Percentiles rank a stretch among this genome's conserved stretches.
Evolutionary conservation across 1,139 yeast genomes (phyloP).

Genomic region (Saccharomyces hybrid): DNA sequence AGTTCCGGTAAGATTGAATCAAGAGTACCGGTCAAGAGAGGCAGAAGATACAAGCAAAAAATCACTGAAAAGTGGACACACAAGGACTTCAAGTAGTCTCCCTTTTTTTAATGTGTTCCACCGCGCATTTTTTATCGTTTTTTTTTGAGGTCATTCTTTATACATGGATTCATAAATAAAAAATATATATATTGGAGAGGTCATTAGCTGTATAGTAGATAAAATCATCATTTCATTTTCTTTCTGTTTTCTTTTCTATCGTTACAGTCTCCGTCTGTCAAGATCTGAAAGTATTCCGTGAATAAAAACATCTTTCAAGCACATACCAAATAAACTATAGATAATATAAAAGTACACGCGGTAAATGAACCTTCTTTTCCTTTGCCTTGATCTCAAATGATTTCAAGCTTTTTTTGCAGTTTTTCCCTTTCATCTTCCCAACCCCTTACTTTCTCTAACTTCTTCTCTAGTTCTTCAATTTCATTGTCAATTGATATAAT

Average conservation of each 20-base stretch:
- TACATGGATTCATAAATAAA: background rate
- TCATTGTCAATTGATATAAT: slow-evolving; percentile 58
- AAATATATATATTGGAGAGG: background rate
- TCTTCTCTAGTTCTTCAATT: slow-evolving; percentile 50
- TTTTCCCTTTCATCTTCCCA: slow-evolving; percentile 47
- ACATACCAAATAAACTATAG: background rate
- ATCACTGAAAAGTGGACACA: slow-evolving; percentile 88
- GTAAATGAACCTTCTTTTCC: background rate
- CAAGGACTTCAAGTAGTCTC: slow-evolving; percentile 65
- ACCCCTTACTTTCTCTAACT: slow-evolving; percentile 44
- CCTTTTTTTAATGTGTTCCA: too few species aligned
- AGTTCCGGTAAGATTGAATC: slow-evolving; percentile 81
- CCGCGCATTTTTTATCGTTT: background rate
- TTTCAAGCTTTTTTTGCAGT: slow-evolving; percentile 20
- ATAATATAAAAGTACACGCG: background rate
- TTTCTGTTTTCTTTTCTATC: background rate
- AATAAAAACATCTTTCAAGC: too few species aligned
- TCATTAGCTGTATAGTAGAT: background rate
- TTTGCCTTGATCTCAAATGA: slow-evolving; percentile 8
- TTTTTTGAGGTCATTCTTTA: slow-evolving; percentile 2
- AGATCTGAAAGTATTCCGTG: background rate
- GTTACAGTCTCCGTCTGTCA: too few species aligned
- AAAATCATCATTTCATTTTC: background rate
- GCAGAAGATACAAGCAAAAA: slow-evolving; percentile 60
- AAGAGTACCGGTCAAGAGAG: slow-evolving; percentile 62